These are phyloP conservation scores for Trypanosoma melophagium DNA, from an alignment of 208 protist genomes.

Conservation along the genomic window DNA sequence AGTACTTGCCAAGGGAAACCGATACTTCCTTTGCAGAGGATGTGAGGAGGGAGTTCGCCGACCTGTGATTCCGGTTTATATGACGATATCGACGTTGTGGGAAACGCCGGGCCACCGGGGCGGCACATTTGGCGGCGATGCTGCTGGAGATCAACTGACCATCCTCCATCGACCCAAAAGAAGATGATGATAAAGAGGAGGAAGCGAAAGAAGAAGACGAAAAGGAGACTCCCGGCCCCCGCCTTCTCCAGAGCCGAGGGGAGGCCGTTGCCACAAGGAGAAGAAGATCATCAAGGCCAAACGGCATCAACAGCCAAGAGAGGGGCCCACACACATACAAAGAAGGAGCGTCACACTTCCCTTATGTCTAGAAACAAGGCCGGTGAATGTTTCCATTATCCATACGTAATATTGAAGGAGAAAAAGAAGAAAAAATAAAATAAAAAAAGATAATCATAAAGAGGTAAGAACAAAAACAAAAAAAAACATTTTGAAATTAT, in stretches of 20 bases:
- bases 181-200: slow-evolving; percentile 19
- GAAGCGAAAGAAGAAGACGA: slow-evolving; percentile 9
- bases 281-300: slow-evolving; percentile 79
- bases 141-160: slow-evolving; percentile 30
- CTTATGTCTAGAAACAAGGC: no score
- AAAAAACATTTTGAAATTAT: no score
- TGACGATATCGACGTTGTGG: slow-evolving; percentile 68
- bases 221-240: no score
- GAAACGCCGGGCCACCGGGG: slow-evolving; percentile 30
- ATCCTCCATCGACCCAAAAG: not conserved
- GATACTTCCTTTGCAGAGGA: slow-evolving; percentile 41
- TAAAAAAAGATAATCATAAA: no score
- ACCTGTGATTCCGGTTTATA: slow-evolving; percentile 30
- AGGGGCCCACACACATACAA: no score
- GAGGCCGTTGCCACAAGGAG: slow-evolving; percentile 70
- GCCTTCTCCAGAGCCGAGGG: slow-evolving; percentile 44
- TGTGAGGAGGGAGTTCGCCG: slow-evolving; percentile 36
- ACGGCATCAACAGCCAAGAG: slow-evolving; percentile 43
- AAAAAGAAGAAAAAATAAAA: no score
- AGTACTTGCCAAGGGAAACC: slow-evolving; percentile 33
- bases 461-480: no score
- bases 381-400: no score
- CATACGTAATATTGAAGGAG: no score
- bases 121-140: slow-evolving; percentile 31
- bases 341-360: no score